Percentiles rank a stretch among this genome's conserved stretches.
These are phyloP conservation scores for Sarocladiaceae sp. DNA, from an alignment of 2,329 filamentous ascomycete genomes.

Conservation along the genomic window DNA sequence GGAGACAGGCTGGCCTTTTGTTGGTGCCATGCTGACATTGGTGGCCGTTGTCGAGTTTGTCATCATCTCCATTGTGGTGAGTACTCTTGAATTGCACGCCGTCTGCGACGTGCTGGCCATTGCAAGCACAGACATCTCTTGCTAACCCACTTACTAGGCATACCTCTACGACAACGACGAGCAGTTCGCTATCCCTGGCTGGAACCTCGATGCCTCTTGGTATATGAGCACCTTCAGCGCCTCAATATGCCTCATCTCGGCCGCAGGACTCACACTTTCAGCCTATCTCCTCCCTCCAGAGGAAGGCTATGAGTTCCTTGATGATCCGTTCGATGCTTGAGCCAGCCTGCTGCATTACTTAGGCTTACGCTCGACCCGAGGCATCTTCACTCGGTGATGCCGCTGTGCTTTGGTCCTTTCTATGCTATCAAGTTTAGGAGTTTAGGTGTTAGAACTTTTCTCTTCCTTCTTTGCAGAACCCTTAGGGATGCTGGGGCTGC, in stretches of 20 bases:
- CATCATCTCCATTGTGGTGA: conserved; percentile 77
- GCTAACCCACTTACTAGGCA: conserved; percentile 44
- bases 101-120: too few relatives aligned
- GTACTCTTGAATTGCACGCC: too few relatives aligned
- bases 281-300: conserved; percentile 69
- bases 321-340: conserved; percentile 47
- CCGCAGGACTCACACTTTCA: conserved; percentile 56
- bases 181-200: conserved; percentile 73
- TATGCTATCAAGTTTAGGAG: too few relatives aligned
- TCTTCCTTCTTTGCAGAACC: too few relatives aligned
- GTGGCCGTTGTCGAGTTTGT: conserved; percentile 65
- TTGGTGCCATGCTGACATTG: conserved; percentile 58
- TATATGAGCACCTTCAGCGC: conserved; percentile 58
- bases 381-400: too few relatives aligned
- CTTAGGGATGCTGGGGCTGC: too few relatives aligned
- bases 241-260: conserved; percentile 44
- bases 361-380: too few relatives aligned
- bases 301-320: conserved; percentile 73
- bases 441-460: too few relatives aligned
- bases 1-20: conserved; percentile 74
- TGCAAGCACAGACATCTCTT: too few relatives aligned
- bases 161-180: conserved; percentile 79
- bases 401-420: too few relatives aligned
- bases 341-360: too few relatives aligned
- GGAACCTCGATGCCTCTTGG: conserved; percentile 75